These are phyloP conservation scores for Kockovaella imperatae DNA, from an alignment of 768 basidiomycete genomes.

Conservation along the genomic window DNA sequence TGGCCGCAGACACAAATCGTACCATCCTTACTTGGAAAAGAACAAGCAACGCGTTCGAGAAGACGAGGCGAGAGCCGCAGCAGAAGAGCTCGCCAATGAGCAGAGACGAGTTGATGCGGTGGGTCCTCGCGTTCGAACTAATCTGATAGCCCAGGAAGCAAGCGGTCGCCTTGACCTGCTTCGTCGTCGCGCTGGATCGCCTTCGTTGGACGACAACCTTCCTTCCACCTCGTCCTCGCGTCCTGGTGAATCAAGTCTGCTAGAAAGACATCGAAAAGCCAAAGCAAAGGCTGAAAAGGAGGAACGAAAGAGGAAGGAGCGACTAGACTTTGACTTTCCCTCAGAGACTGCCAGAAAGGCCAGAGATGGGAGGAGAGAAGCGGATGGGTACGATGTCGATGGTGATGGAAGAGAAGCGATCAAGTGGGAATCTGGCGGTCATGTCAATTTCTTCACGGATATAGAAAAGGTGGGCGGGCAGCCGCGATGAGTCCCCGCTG, in stretches of 20 bases:
- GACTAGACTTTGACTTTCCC: constrained; percentile 43
- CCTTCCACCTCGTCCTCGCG: constrained; percentile 27
- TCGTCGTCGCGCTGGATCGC: constrained; percentile 31
- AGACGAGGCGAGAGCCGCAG: constrained; percentile 42
- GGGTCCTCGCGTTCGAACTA: constrained; percentile 4
- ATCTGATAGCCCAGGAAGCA: constrained; percentile 19
- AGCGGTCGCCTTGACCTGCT: constrained; percentile 36
- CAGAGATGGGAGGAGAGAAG: constrained; percentile 16
- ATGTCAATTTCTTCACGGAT: constrained; percentile 45
- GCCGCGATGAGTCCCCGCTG: neutral
- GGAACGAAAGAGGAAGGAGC: constrained; percentile 30
- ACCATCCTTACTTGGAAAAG: constrained; percentile 45
- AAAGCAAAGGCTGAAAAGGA: constrained; percentile 34
- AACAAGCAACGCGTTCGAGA: constrained; percentile 46
- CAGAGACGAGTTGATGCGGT: constrained; percentile 35
- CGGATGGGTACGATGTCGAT: constrained; percentile 12
- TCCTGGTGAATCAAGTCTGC: constrained; percentile 6
- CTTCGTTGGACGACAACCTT: constrained; percentile 24
- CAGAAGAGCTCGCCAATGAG: constrained; percentile 37
- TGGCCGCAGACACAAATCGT: constrained; percentile 41
- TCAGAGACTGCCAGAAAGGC: constrained; percentile 16
- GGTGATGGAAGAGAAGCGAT: constrained; percentile 9
- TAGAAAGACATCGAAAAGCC: constrained; percentile 24
- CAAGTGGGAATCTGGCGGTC: constrained; percentile 27
- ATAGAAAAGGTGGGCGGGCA: constrained; percentile 42